Evolutionary conservation across 257 asterid species (phyloP).

Genomic region (Solanum medicagineum): DNA sequence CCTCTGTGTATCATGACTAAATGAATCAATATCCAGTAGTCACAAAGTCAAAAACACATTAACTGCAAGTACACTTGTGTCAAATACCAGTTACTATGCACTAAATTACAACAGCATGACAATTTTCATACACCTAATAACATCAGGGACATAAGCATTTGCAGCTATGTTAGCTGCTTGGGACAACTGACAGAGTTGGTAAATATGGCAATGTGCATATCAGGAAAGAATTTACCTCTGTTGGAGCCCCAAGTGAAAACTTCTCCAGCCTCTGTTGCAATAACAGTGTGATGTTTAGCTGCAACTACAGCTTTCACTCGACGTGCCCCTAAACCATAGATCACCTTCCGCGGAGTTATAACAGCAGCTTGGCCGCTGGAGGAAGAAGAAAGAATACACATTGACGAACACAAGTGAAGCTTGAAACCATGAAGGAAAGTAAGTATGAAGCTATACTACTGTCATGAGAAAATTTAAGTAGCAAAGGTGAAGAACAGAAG

Average conservation of each 20-base stretch:
- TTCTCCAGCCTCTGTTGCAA: constrained; percentile 89
- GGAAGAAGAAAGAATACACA: neutral
- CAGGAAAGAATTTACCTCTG: constrained; percentile 48
- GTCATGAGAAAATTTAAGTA: neutral
- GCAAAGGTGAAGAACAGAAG: neutral
- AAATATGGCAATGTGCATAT: neutral
- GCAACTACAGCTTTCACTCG: constrained; percentile 86
- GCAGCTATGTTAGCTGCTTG: neutral
- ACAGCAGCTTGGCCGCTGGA: constrained; percentile 99
- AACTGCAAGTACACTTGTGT: neutral
- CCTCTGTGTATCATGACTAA: constrained; percentile 52
- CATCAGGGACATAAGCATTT: neutral
- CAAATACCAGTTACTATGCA: neutral
- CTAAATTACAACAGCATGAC: neutral
- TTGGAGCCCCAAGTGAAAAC: constrained; percentile 99
- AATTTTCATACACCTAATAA: neutral
- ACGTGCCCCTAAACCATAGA: constrained; percentile 85
- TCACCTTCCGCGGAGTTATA: constrained; percentile 93
- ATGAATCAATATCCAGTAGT: neutral
- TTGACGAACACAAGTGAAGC: neutral
- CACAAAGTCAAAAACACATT: neutral
- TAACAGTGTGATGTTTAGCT: constrained; percentile 97
- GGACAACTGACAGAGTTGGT: neutral
- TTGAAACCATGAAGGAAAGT: neutral
- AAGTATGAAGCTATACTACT: neutral